These are phyloP conservation scores for Rhododendron simsii DNA, from an alignment of 148 eudicot genomes.

Conservation along the genomic window DNA sequence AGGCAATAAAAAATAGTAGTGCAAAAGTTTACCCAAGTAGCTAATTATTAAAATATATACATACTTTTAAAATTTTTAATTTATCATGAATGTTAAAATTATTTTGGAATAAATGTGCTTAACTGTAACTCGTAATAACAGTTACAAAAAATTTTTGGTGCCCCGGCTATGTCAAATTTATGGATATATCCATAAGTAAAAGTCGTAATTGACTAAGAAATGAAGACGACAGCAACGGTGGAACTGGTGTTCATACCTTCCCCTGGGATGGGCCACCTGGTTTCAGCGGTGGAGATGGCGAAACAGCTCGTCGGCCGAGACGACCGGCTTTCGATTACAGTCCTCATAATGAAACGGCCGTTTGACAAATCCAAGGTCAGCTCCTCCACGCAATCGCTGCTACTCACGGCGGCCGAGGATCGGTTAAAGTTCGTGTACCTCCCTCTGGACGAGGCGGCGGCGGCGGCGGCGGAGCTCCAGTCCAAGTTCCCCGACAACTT, in stretches of 20 bases:
- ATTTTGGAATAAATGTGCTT: too few relatives aligned
- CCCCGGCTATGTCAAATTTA: too few relatives aligned
- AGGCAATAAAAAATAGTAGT: too few relatives aligned
- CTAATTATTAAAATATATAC: too few relatives aligned
- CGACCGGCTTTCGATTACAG: slow-evolving; percentile 27
- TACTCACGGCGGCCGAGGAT: background rate
- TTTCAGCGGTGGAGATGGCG: slow-evolving; percentile 30
- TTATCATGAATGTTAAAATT: too few relatives aligned
- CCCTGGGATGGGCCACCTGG: slow-evolving; percentile 25
- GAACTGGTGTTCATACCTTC: slow-evolving; percentile 28
- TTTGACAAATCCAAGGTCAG: slow-evolving; percentile 4
- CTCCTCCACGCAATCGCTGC: background rate
- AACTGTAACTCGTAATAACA: too few relatives aligned
- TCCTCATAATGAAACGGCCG: slow-evolving; percentile 24
- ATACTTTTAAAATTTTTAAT: too few relatives aligned
- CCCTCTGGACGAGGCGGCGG: slow-evolving; percentile 8
- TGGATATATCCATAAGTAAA: too few relatives aligned
- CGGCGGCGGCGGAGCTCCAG: background rate
- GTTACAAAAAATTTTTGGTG: too few relatives aligned
- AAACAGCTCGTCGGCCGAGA: slow-evolving; percentile 22
- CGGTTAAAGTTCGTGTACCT: background rate
- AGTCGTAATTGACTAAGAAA: background rate
- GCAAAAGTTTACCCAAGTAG: too few relatives aligned
- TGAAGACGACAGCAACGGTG: background rate
- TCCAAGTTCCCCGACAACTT: background rate